These are phyloP conservation scores for Diddensiella santjacobensis DNA, from an alignment of 805 yeast genomes.

Conservation along the genomic window DNA sequence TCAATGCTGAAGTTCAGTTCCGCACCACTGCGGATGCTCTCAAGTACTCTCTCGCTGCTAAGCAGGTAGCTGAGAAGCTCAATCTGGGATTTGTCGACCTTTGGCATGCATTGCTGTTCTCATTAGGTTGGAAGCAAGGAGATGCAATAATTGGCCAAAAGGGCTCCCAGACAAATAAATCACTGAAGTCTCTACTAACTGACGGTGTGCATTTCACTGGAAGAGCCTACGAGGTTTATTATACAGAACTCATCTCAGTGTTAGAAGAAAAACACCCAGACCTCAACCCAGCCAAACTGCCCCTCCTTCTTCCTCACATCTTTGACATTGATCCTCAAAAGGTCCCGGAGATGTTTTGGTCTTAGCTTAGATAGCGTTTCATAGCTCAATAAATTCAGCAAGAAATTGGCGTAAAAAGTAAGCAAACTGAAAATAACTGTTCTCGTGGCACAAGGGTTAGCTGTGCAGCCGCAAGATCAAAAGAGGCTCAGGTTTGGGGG, in stretches of 20 bases:
- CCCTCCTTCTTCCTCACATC: conserved; percentile 10
- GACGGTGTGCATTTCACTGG: conserved; percentile 64
- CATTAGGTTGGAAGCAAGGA: conserved; percentile 41
- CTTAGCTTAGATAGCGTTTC: background rate
- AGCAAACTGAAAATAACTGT: too few relatives aligned
- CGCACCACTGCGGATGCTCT: conserved; percentile 47
- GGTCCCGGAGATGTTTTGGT: background rate
- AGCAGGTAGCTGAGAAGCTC: conserved; percentile 42
- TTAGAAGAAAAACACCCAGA: conserved; percentile 48
- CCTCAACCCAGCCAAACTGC: conserved; percentile 41
- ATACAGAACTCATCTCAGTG: conserved; percentile 39
- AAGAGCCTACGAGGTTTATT: conserved; percentile 49
- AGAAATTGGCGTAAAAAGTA: too few relatives aligned
- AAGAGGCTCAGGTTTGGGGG: background rate
- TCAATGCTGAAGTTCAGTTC: conserved; percentile 38
- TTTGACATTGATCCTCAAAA: conserved; percentile 1
- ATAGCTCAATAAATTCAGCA: too few relatives aligned
- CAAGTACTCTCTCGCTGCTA: conserved; percentile 50
- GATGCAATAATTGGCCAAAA: conserved; percentile 22
- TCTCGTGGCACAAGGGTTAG: background rate
- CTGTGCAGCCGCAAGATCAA: background rate
- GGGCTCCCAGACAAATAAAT: conserved; percentile 8
- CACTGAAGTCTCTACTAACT: conserved; percentile 31
- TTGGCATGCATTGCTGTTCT: conserved; percentile 42
- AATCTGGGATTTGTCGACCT: conserved; percentile 58